Percentiles rank a stretch among this genome's conserved stretches.
phyloP scores from a whole-genome alignment of 192 early-diverging fungal genomes.

The Linnemannia schmuckeri region DNA sequence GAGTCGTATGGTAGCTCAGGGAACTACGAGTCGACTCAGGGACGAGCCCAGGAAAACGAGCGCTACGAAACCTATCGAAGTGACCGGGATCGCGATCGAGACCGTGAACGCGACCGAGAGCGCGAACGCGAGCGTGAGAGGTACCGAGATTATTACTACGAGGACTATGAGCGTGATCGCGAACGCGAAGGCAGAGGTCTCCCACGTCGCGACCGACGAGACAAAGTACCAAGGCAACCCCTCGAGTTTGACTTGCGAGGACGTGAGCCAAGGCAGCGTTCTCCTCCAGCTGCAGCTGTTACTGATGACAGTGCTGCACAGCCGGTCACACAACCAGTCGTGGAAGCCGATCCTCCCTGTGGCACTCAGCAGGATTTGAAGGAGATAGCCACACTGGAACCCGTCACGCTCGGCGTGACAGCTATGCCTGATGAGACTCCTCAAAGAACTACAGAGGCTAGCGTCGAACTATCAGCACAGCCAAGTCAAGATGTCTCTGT shows the following conservation, averaged over 20 bases:
- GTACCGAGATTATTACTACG: background rate
- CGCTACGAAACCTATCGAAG: constrained; percentile 42
- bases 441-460: background rate
- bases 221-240: constrained; percentile 17
- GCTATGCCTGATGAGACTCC: background rate
- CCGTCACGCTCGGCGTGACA: background rate
- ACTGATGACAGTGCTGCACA: constrained; percentile 19
- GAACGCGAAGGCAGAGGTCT: constrained; percentile 31
- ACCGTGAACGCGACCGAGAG: constrained; percentile 43
- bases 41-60: constrained; percentile 33
- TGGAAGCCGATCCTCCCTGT: constrained; percentile 1
- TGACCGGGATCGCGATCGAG: constrained; percentile 42
- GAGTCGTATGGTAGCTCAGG: constrained; percentile 37
- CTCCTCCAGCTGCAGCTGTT: constrained; percentile 16
- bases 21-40: constrained; percentile 27
- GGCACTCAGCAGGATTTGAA: constrained; percentile 17
- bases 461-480: background rate
- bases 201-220: constrained; percentile 32
- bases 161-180: constrained; percentile 41
- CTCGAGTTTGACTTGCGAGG: background rate
- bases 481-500: background rate
- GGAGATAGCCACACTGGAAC: background rate
- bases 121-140: constrained; percentile 16
- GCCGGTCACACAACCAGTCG: background rate
- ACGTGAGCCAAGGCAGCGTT: constrained; percentile 1